Evolutionary conservation across 2,329 filamentous ascomycete genomes (phyloP), one percentile per base, ranked within the genome.

Genomic region (Colletotrichum horii): DNA sequence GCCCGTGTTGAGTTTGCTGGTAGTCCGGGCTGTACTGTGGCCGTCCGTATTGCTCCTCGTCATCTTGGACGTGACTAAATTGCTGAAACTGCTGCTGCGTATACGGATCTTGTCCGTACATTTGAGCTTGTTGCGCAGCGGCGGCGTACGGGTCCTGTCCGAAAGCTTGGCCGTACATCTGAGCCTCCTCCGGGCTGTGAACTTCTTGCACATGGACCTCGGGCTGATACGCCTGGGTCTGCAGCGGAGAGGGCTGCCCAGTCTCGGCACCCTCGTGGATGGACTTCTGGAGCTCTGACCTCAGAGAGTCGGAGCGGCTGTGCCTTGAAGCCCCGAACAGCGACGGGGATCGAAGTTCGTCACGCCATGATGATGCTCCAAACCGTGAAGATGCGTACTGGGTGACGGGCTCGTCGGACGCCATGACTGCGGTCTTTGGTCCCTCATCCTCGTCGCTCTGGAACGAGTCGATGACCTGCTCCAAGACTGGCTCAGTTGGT

Each of bases 381-480:
- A 73, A 75, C 14, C 70, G 70, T 11, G 74, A 68, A 15, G 74
- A 75, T 12, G 70, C 64, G 60, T 75, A 43, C n/a, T 75, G 74
- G 3, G 58, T n/a, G 4, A 43, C 8, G 11, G 48, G 60, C 30
- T 36, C 70, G 15, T 62, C 66, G 9, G 69, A 58, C 8, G 74
- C 38, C 11, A 77, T 65, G 0, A 77, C 65, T 22, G 75, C 71
- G 2, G 75, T 71, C 9, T 58, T 71, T 4, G 67, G 71, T 0
- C 64, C 71, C 22, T 75, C 67, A 6, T 75, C 74, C 9, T 71
- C 65, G 8, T 78, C 75, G 32, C 66, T 71, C 16, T 65, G 52
- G 43, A 67, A 74, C 9, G 67, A 58, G n/a, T 76, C 64, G 24
- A 78, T 68, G 26, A 74, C 66, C 30, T 75, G 76, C 24, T 75